Evolutionary conservation across 1,284 basidiomycete species (phyloP).

Genomic region (Takashimella tepidaria): DNA sequence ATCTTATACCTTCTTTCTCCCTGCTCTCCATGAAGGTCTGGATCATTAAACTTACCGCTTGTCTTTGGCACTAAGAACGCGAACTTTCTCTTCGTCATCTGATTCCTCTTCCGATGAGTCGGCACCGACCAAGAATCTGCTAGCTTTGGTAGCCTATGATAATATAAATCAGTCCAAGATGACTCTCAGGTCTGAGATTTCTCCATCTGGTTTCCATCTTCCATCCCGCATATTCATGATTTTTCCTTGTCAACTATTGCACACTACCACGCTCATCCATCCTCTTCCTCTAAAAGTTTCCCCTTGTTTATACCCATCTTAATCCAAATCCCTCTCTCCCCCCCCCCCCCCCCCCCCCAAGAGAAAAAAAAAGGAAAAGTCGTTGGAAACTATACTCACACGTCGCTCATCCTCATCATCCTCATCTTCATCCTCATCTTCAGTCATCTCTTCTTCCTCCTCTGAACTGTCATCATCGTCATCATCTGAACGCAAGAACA

Average conservation of each 20-base stretch:
- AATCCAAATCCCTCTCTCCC: background rate
- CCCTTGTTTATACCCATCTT: background rate
- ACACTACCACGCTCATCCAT: background rate
- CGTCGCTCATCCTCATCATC: conserved; percentile 26
- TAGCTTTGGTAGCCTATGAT: conserved; percentile 19
- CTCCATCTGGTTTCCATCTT: conserved; percentile 3
- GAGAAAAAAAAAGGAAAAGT: background rate
- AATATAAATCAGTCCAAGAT: no score
- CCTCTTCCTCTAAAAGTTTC: background rate
- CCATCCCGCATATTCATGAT: no score
- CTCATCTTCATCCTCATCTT: conserved; percentile 30
- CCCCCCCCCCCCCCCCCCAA: no score
- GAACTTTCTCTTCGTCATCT: conserved; percentile 44
- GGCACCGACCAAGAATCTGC: conserved; percentile 44
- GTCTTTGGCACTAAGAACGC: conserved; percentile 47
- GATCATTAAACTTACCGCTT: conserved; percentile 42
- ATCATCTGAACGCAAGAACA: conserved; percentile 37
- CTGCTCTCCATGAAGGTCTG: background rate
- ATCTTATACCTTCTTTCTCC: background rate
- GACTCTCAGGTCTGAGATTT: no score
- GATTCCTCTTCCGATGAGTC: conserved; percentile 42
- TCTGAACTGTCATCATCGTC: conserved; percentile 20
- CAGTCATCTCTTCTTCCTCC: conserved; percentile 36
- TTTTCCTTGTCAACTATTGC: background rate
- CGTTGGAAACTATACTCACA: conserved; percentile 21